Evolutionary conservation across 2,329 filamentous ascomycete genomes (phyloP).

Genomic region (Rugonectria rugulosa): DNA sequence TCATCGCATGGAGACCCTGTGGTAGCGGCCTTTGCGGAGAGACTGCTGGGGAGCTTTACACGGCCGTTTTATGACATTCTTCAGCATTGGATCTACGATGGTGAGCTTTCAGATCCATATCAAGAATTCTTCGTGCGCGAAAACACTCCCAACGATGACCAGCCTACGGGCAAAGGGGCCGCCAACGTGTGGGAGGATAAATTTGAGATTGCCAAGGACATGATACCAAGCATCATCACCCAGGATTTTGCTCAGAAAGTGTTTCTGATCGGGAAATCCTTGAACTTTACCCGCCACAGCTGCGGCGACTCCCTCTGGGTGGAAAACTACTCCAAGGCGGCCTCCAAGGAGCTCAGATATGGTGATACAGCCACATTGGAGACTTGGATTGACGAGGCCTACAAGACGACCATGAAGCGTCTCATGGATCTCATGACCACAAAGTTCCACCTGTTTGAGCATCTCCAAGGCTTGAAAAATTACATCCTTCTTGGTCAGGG

Average conservation of each 20-base stretch:
- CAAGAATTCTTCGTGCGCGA: slow-evolving; percentile 95
- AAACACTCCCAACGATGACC: slow-evolving; percentile 64
- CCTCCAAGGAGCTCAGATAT: slow-evolving; percentile 90
- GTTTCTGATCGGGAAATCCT: slow-evolving; percentile 94
- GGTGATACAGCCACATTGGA: slow-evolving; percentile 93
- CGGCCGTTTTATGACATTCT: slow-evolving; percentile 97
- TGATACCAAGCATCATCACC: slow-evolving; percentile 94
- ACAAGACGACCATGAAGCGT: slow-evolving; percentile 97
- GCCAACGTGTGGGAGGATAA: slow-evolving; percentile 99
- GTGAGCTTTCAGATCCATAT: slow-evolving; percentile 95
- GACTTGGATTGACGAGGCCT: slow-evolving; percentile 93
- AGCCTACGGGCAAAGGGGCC: slow-evolving; percentile 65
- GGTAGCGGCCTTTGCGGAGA: slow-evolving; percentile 90
- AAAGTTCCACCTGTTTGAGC: slow-evolving; percentile 94
- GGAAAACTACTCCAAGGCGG: slow-evolving; percentile 90
- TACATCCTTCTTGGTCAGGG: slow-evolving; percentile 95
- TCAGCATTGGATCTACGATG: slow-evolving; percentile 97
- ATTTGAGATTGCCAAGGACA: slow-evolving; percentile 82
- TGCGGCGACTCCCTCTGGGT: slow-evolving; percentile 96
- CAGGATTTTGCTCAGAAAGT: slow-evolving; percentile 95
- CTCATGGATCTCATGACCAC: slow-evolving; percentile 92
- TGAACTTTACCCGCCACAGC: slow-evolving; percentile 97
- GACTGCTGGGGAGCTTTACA: slow-evolving; percentile 85
- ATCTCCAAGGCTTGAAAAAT: slow-evolving; percentile 89
- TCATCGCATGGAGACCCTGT: slow-evolving; percentile 95